Evolutionary conservation across 257 asterid species (phyloP), one percentile per base, ranked within the genome.

Genomic region (Solanum lycopersicoides): DNA sequence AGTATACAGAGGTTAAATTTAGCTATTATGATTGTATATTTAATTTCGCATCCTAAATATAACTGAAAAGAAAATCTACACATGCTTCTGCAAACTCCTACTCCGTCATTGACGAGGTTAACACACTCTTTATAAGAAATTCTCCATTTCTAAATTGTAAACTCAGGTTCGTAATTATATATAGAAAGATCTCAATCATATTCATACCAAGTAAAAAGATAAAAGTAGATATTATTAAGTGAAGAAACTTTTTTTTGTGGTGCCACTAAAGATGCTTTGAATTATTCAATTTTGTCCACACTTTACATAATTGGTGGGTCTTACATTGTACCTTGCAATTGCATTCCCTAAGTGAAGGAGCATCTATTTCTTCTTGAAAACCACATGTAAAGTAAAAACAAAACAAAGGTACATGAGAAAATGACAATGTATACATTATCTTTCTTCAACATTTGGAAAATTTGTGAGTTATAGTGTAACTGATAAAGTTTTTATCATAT

Each of bases 141-240:
- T 71, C 6, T 71, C 1, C 5, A 72, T 72, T 72, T 34, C 1
- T 7, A 32, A 71, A 4, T 10, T 1, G 32, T 7, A 2, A 71
- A 7, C 0, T 5, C 3, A n/a, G 1, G n/a, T 65, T n/a, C 7
- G 1, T 69, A 4, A 32, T 4, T 71, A 32, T 15, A n/a, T 0
- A 18, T 16, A 0, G 3, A 71, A 9, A 15, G 12, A 71, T 32
- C 3, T 11, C 13, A 0, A 71, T 2, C 77, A 71, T 0, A 7
- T 15, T 6, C 21, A 6, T 0, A 4, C 6, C 42, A 15, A 3
- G 14, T 69, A 23, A 3, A 74, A 30, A 69, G 4, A 7, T 32
- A 30, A 32, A 73, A 12, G 15, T 37, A 39, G 12, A 59, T 44
- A n/a, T 71, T 15, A 32, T 16, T 32, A 68, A 68, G 11, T 68